phyloP scores from a whole-genome alignment of 106 monocot genomes.

The Dendrobium catenatum region DNA sequence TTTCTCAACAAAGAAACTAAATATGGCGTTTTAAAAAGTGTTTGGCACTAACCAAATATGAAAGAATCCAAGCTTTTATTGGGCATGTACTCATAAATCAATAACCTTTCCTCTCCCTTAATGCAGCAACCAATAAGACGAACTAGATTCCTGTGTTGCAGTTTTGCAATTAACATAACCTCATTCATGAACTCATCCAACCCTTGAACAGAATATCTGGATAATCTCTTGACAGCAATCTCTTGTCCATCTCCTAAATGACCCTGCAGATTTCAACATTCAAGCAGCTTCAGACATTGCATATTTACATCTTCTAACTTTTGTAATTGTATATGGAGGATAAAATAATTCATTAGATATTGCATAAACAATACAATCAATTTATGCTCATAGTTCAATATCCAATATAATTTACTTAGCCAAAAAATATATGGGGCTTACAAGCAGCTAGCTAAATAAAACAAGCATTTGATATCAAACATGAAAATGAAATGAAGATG shows the following conservation, averaged over 20 bases:
- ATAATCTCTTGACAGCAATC: conserved; percentile 25
- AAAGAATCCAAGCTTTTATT: conserved; percentile 23
- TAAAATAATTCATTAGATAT: too few species aligned
- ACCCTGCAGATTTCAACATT: conserved; percentile 4
- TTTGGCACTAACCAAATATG: conserved; percentile 14
- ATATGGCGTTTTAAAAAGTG: background rate
- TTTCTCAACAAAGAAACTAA: background rate
- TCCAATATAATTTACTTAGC: too few species aligned
- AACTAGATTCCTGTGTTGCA: conserved; percentile 26
- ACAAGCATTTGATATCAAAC: too few species aligned
- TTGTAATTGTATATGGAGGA: too few species aligned
- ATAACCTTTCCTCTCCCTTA: conserved; percentile 15
- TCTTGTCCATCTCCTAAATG: conserved; percentile 18
- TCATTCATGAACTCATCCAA: conserved; percentile 26
- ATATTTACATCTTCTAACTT: background rate
- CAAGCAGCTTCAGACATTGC: background rate
- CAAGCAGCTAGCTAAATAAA: too few species aligned
- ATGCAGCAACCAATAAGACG: conserved; percentile 24
- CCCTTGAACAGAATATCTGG: conserved; percentile 20
- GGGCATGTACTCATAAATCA: conserved; percentile 25
- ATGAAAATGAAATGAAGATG: too few species aligned
- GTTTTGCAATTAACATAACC: conserved; percentile 19
- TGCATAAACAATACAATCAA: too few species aligned
- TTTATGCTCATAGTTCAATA: too few species aligned
- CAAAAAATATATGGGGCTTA: too few species aligned